A percentile compares a stretch with the other conserved stretches of the same genome.
phyloP scores from a whole-genome alignment of 768 basidiomycete genomes.

The Holtermanniella nyarrowii region DNA sequence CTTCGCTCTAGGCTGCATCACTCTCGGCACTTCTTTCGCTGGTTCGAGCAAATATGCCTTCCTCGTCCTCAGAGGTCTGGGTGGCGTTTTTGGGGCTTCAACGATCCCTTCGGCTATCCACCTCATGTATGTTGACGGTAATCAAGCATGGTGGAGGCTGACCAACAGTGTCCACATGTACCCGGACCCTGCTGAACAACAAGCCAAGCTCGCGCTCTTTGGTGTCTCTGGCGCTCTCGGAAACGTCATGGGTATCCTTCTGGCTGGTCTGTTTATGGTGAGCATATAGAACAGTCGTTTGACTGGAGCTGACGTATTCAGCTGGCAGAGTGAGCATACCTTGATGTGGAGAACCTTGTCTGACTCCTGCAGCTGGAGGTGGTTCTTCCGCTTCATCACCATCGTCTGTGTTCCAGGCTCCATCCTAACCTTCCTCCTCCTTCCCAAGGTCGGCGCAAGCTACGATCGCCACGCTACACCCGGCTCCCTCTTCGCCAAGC shows the following conservation, averaged over 20 bases:
- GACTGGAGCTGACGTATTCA: neutral
- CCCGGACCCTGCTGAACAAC: constrained; percentile 46
- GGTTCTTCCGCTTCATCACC: constrained; percentile 50
- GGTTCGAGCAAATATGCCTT: constrained; percentile 45
- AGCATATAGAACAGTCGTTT: neutral
- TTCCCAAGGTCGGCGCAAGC: constrained; percentile 21
- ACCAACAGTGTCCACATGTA: constrained; percentile 49
- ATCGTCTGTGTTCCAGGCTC: constrained; percentile 43
- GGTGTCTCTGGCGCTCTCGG: constrained; percentile 47
- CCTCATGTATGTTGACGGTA: too few relatives aligned
- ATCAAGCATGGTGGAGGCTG: too few relatives aligned
- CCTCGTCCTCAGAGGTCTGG: constrained; percentile 49
- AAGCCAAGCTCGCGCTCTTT: constrained; percentile 47
- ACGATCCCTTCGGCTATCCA: constrained; percentile 26
- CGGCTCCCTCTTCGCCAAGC: constrained; percentile 26
- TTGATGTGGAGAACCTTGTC: neutral
- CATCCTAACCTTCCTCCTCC: constrained; percentile 33
- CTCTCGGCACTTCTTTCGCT: constrained; percentile 47
- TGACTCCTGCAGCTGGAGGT: constrained; percentile 40
- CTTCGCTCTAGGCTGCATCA: constrained; percentile 44
- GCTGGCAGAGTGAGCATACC: neutral
- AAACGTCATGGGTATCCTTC: constrained; percentile 42
- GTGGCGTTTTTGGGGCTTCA: constrained; percentile 48
- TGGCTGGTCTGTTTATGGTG: constrained; percentile 25
- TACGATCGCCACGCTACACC: constrained; percentile 9